A percentile compares a stretch with the other conserved stretches of the same genome.
phyloP scores from a whole-genome alignment of 345 rosid genomes.

The Rhizophora apiculata region DNA sequence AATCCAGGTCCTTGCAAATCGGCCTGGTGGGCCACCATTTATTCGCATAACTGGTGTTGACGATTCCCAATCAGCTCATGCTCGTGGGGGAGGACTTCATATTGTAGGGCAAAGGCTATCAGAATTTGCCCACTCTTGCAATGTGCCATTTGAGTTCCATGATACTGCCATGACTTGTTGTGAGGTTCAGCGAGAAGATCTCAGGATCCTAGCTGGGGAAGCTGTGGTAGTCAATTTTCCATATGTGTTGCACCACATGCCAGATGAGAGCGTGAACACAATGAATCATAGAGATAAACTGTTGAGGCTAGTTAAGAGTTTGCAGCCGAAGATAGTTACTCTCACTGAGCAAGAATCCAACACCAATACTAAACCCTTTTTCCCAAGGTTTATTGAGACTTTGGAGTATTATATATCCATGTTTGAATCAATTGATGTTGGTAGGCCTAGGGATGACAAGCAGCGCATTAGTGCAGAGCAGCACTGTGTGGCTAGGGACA shows the following conservation, averaged over 20 bases:
- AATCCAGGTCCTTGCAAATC: constrained; percentile 54
- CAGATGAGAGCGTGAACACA: constrained; percentile 88
- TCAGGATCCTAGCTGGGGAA: constrained; percentile 58
- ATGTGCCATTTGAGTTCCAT: constrained; percentile 76
- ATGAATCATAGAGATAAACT: constrained; percentile 76
- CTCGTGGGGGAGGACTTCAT: constrained; percentile 90
- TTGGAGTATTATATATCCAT: constrained; percentile 71
- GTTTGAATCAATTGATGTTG: constrained; percentile 76
- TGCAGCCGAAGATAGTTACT: constrained; percentile 71
- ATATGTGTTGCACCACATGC: constrained; percentile 88
- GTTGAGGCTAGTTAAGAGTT: constrained; percentile 73
- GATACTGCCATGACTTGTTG: constrained; percentile 71
- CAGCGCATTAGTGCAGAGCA: constrained; percentile 76
- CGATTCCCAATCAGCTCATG: constrained; percentile 80
- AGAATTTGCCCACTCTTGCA: constrained; percentile 42
- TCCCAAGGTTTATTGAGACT: constrained; percentile 55
- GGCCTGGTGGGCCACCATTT: constrained; percentile 65
- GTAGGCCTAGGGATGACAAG: constrained; percentile 51
- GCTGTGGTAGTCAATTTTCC: constrained; percentile 90
- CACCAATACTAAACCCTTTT: constrained; percentile 75
- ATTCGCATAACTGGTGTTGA: constrained; percentile 85
- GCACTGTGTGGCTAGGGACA: constrained; percentile 83
- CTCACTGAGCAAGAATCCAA: constrained; percentile 81
- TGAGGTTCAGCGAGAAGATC: constrained; percentile 57
- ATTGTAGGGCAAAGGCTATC: constrained; percentile 61